These are phyloP conservation scores for Vachellia collinsii DNA, from an alignment of 306 rosid genomes.

Conservation along the genomic window DNA sequence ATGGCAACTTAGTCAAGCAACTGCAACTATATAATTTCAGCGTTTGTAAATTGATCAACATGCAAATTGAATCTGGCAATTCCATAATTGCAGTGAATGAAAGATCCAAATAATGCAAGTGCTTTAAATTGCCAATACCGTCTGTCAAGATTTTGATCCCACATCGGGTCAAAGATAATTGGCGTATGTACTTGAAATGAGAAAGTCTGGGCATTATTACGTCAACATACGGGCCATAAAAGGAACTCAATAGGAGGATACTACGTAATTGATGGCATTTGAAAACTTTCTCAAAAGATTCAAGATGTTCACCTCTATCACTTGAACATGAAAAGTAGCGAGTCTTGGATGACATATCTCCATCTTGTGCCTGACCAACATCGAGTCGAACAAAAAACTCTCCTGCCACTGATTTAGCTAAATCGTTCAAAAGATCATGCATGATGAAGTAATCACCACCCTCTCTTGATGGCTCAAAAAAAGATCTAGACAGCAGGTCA, in stretches of 20 bases:
- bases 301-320: background rate
- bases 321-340: background rate
- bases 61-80: constrained; percentile 33
- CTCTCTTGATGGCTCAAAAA: background rate
- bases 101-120: constrained; percentile 38
- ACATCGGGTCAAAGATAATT: too few species aligned
- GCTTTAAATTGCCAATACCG: constrained; percentile 4
- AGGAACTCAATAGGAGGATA: background rate
- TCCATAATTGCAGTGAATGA: background rate
- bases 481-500: background rate
- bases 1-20: background rate
- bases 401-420: background rate
- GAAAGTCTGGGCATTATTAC: background rate
- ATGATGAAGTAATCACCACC: background rate
- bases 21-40: background rate
- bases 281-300: background rate
- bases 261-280: background rate
- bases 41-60: constrained; percentile 38
- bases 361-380: background rate
- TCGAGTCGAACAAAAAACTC: background rate
- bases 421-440: constrained; percentile 2
- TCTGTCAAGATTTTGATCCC: background rate
- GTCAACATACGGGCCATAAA: background rate
- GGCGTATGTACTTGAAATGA: background rate
- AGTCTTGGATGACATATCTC: background rate